Base-by-base conservation (phyloP, 108 stramenopile species). In the Cyclotella distinguenda region DNA sequence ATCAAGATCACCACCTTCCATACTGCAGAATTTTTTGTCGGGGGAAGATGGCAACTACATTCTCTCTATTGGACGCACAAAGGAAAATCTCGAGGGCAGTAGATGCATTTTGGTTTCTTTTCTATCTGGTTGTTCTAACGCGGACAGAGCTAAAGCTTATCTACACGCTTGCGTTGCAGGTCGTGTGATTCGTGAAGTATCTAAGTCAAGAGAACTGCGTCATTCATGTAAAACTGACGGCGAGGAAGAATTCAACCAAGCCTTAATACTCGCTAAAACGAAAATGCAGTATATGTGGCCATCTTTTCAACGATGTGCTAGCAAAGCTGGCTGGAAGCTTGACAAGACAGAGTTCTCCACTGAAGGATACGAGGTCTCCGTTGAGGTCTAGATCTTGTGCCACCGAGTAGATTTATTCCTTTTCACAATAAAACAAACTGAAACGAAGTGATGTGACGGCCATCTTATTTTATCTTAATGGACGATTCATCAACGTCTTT, bases 101-200 rank as follows among this genome's bases (percentile, higher is more conserved):
- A 47, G 50, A 44, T 69, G 49, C 44, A 64, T 89, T 27, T 45
- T 83, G 4, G 77, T 91, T 16, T 64, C 78, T 4, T 77, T 87
- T 34, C 53, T 62, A 21, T 47, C 74, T 3, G 34, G 68, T 6
- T 69, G 72, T 21, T 80, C 66, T 38, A 69, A 82, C 16, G 45
- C 25, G 7, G 70, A 88, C 34, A 72, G 80, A 48, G 68, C 81
- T 6, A 83, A 85, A 58, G 88, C 86, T 0, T 93, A 88, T 60
- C 71, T 89, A 13, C 88, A 89, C 70, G 85, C 82, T 11, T 51
- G 65, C 36, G 51, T 78, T 30, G 65, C 72, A 4, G 35, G 43
- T n/a, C 50, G 52, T 11, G 57, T 39, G 1, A 64, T 78, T 23
- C 43, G 28, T 34, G 28, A 38, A 45, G 26, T 48, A 74, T 31